Base-by-base conservation (phyloP, 352 stramenopile species). In the Sclerospora graminicola region DNA sequence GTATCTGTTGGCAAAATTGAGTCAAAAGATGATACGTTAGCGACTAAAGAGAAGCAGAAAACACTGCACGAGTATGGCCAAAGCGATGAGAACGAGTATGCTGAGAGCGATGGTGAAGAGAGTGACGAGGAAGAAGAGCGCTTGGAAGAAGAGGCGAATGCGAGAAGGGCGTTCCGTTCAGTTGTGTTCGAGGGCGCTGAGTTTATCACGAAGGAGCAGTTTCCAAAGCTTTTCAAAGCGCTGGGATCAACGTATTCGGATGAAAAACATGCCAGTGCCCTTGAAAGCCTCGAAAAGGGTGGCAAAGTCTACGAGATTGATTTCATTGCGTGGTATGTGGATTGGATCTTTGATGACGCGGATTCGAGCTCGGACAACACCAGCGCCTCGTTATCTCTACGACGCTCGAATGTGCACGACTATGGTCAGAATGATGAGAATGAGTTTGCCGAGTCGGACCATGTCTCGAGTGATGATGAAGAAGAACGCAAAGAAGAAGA, bases 371-470 rank as follows among this genome's bases (percentile, higher is more conserved):
- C 18, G 8, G 32, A 37, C 11, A 2, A 7, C 5, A 35, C 5
- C 7, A 8, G 5, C 5, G 5, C 13, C 2, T 16, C 30, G 21
- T 16, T 28, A 5, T 41, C 20, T 28, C 35, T 5, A 30, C 28
- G 15, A 41, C 33, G 51, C 0, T 9, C 11, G 5, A 39, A 48
- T 3, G 47, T 31, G 6, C 45, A 69, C 18, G 64, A 54, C 11
- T 85, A 85, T 43, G 73, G 73, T 8, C 65, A 83, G 34, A 79
- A 79, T 31, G 70, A 74, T 24, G 57, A 81, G 11, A 87, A 87
- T 41, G 55, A 63, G 29, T 84, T 87, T 20, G 63, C 63, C 0
- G 57, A 69, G 8, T 70, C 43, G 0, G 61, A 80, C 18, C 54
- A 41, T 7, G 74, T 84, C 18, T 70, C 70, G n/a, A 65, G 49